Evolutionary conservation across 257 asterid genomes (phyloP).

Genomic region (Primulina huaijiensis): DNA sequence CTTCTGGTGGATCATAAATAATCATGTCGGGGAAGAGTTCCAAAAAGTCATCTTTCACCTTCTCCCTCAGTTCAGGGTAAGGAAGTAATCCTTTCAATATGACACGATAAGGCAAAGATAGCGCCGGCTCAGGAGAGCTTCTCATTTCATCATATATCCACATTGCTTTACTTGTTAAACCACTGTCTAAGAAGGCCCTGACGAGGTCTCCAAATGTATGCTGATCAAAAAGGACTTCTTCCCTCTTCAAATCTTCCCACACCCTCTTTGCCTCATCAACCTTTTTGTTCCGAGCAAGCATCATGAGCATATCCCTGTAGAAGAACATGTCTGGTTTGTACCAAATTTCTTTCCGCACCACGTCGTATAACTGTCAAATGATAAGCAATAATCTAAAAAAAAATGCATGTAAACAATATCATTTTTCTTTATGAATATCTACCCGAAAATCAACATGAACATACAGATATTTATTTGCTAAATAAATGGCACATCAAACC

Average conservation of each 20-base stretch:
- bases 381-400: constrained; percentile 16
- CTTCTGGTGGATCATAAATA: constrained; percentile 85
- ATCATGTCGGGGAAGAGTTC: constrained; percentile 81
- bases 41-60: constrained; percentile 78
- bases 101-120: constrained; percentile 81
- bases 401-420: neutral
- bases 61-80: constrained; percentile 79
- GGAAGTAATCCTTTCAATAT: constrained; percentile 81
- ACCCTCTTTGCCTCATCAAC: constrained; percentile 61
- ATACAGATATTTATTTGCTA: too few species aligned
- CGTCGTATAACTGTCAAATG: constrained; percentile 54
- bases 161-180: constrained; percentile 75
- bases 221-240: constrained; percentile 84
- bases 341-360: constrained; percentile 84
- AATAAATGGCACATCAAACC: neutral
- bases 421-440: neutral
- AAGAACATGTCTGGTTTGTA: constrained; percentile 94
- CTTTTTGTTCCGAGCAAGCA: constrained; percentile 86
- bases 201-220: constrained; percentile 93
- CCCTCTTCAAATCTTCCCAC: constrained; percentile 77
- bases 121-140: constrained; percentile 66
- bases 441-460: neutral
- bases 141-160: constrained; percentile 81
- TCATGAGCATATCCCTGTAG: constrained; percentile 86
- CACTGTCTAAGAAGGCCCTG: constrained; percentile 71